Base-by-base conservation (phyloP, 2,329 filamentous ascomycete species). In the Ciborinia camelliae region DNA sequence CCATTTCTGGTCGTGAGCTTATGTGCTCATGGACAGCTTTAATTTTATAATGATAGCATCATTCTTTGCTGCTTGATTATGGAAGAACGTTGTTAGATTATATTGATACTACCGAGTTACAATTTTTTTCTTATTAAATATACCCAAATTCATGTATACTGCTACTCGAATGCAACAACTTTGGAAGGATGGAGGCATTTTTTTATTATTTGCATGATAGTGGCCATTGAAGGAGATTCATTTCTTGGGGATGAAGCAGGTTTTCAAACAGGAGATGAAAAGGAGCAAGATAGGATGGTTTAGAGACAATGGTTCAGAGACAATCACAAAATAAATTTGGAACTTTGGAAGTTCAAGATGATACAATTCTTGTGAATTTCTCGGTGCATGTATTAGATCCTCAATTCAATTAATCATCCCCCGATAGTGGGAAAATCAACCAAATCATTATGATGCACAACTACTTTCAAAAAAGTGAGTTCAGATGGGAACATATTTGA, bases 71-170 rank as follows among this genome's bases (percentile, higher is more conserved):
- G 61, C 55, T 62, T 64, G 48, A 51, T 63, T 54, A 32, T 54
- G 50, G 52, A 51, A 63, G 52, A 43, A 67, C 64, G 26, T 41
- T 45, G 45, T 30, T 64, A 62, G 57, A 65, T 53, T 43, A 51
- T 48, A 50, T 60, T 58, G 64, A 63, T 48, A 48, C 54, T 52
- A 57, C 50, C 28, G 43, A 60, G 20, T 60, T 53, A 14, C n/a
- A 35, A 18, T 26, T 67, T 63, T 68, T 68, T 67, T 67, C 63
- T 59, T 63, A 66, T 72, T 73, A 65, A 70, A 72, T 74, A 74
- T 74, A 73, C 72, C 72, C 72, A 69, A 65, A 68, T 73, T 73
- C 69, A 70, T 72, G 68, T 73, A 70, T 70, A 62, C 65, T 68
- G 50, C 66, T 67, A 66, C 28, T 43, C 66, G 54, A 26, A 63